Base-by-base conservation (phyloP, 192 early-diverging fungal genomes). In the Podila minutissima region DNA sequence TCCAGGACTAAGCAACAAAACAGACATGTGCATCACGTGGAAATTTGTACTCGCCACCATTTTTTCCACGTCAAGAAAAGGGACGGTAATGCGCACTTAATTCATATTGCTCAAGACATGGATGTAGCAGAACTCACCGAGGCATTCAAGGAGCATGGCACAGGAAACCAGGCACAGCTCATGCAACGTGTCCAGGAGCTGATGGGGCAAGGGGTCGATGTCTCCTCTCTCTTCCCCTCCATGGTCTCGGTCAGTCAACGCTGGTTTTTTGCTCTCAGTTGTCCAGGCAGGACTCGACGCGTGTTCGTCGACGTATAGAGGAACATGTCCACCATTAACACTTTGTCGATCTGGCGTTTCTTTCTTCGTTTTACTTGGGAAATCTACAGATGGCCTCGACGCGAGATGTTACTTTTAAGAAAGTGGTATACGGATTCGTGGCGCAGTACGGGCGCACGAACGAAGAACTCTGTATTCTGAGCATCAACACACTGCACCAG, bases 191-290 rank as follows among this genome's bases (percentile, higher is more conserved):
- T 85, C 17, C 72, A 82, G 17, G 79, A 82, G 26, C 68, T 74
- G 35, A 82, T 85, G 78, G 75, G 74, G 10, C 66, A 75, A 32
- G 84, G 84, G 11, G 69, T 82, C 13, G 84, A 85, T 57, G 84
- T 85, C 35, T 85, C 84, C 11, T 61, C 78, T 8, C 35, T 82
- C 38, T 85, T 85, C 69, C 65, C 78, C 48, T 46, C 64, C 37
- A 48, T 85, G 31, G 71, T 85, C 26, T 82, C 75, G 79, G 84
- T 85, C 10, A 59, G 66, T 38, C 12, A 17, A 26, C 6, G 13
- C 35, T 24, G 10, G 5, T 57, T 55, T 28, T 33, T 17, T 48
- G n/a, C 53, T 41, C n/a, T 50, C 28, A 26, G 19, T 31, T 13
- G 11, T 41, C n/a, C 22, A 6, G 31, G 28, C 7, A 46, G 15